Percentiles rank a stretch among this genome's conserved stretches.
Evolutionary conservation across 331 rosid species (phyloP).

Genomic region (Phaseolus coccineus): DNA sequence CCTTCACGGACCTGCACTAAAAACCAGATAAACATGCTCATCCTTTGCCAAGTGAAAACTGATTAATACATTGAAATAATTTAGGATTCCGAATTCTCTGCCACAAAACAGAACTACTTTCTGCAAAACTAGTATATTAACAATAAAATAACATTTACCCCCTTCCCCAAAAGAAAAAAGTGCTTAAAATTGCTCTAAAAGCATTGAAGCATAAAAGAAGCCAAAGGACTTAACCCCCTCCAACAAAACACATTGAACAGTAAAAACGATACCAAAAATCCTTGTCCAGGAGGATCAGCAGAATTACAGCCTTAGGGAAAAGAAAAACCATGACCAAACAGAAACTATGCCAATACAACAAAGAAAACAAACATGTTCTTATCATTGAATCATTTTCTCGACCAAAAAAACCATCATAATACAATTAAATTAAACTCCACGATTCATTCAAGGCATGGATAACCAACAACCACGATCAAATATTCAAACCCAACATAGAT

Average conservation of each 20-base stretch:
- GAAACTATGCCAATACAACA: slow-evolving; percentile 1
- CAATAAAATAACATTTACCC: background rate
- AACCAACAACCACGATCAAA: slow-evolving; percentile 15
- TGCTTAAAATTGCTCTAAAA: background rate
- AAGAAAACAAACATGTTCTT: background rate
- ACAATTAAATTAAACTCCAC: slow-evolving; percentile 11
- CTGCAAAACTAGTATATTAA: background rate
- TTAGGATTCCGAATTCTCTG: background rate
- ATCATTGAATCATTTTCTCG: slow-evolving; percentile 17
- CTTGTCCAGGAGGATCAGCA: slow-evolving; percentile 21
- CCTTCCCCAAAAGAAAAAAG: background rate
- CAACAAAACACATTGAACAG: slow-evolving; percentile 24
- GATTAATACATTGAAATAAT: slow-evolving; percentile 6
- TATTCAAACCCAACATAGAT: slow-evolving; percentile 2
- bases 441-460: background rate
- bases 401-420: background rate
- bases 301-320: slow-evolving; percentile 13
- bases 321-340: background rate
- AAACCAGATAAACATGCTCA: slow-evolving; percentile 41
- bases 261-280: slow-evolving; percentile 7
- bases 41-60: slow-evolving; percentile 13
- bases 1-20: slow-evolving; percentile 88
- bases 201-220: background rate
- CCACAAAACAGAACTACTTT: slow-evolving; percentile 6
- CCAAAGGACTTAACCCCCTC: slow-evolving; percentile 7